Evolutionary conservation across 306 rosid species (phyloP).

Genomic region (Castanea mollissima): DNA sequence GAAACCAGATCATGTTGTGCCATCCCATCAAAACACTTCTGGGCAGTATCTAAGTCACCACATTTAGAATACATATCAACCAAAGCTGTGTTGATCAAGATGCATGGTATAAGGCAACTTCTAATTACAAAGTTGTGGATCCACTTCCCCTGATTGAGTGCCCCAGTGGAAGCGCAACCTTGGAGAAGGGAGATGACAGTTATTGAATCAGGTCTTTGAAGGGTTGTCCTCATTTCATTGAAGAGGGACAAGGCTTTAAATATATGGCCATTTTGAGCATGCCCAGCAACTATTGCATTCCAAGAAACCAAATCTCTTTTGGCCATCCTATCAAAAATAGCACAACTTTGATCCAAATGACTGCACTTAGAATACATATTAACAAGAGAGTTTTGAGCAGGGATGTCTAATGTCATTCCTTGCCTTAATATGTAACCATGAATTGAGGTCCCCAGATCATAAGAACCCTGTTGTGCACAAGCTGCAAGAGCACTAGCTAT

Average conservation of each 20-base stretch:
- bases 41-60: slow-evolving; percentile 59
- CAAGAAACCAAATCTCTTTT: slow-evolving; percentile 72
- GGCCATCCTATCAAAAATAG: slow-evolving; percentile 47
- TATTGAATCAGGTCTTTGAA: slow-evolving; percentile 63
- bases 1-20: slow-evolving; percentile 52
- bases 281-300: slow-evolving; percentile 67
- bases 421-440: slow-evolving; percentile 60
- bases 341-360: slow-evolving; percentile 47
- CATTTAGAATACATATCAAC: slow-evolving; percentile 85
- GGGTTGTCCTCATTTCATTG: slow-evolving; percentile 49
- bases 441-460: slow-evolving; percentile 48
- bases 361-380: slow-evolving; percentile 77
- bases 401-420: slow-evolving; percentile 44
- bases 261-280: slow-evolving; percentile 62
- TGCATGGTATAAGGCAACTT: slow-evolving; percentile 49
- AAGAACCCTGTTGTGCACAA: slow-evolving; percentile 57
- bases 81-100: slow-evolving; percentile 70
- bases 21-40: slow-evolving; percentile 61
- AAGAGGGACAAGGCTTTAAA: slow-evolving; percentile 50
- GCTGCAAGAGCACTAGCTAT: slow-evolving; percentile 67
- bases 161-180: slow-evolving; percentile 74
- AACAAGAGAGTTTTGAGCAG: slow-evolving; percentile 71
- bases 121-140: slow-evolving; percentile 49
- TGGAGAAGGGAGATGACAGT: slow-evolving; percentile 70
- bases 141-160: slow-evolving; percentile 67